These are phyloP conservation scores for Leishmania major DNA, from an alignment of 208 protist species.

Conservation along the genomic window DNA sequence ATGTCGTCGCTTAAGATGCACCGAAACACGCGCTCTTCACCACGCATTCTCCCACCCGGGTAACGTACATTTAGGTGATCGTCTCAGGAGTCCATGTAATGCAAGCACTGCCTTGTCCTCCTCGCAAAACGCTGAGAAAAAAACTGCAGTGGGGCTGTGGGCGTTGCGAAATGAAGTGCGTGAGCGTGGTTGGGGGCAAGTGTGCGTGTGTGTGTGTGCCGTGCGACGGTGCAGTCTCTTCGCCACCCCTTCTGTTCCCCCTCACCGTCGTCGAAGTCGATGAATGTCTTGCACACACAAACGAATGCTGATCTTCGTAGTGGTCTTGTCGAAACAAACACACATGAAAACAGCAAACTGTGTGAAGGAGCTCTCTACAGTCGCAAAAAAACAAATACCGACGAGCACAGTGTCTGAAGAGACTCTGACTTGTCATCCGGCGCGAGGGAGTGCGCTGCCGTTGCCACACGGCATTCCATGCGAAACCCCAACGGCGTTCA, in stretches of 20 bases:
- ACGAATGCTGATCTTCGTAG: background rate
- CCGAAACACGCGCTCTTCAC: background rate
- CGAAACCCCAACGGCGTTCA: background rate
- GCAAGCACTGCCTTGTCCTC: background rate
- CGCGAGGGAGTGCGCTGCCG: background rate
- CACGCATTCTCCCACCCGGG: background rate
- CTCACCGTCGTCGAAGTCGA: too few species aligned
- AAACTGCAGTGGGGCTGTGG: background rate
- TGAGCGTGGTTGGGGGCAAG: background rate
- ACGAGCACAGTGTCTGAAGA: background rate
- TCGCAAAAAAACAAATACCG: background rate
- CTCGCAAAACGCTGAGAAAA: background rate
- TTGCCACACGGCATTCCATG: background rate
- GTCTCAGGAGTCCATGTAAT: background rate
- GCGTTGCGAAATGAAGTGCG: background rate
- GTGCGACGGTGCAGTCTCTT: background rate
- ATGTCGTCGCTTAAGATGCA: background rate
- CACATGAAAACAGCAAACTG: background rate
- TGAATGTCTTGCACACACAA: background rate
- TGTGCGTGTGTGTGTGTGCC: background rate
- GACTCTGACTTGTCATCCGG: background rate
- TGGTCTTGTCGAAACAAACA: background rate
- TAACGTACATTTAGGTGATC: background rate
- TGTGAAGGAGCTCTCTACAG: background rate
- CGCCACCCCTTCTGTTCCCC: background rate